A percentile compares a stretch with the other conserved stretches of the same genome.
phyloP scores from a whole-genome alignment of 768 basidiomycete genomes.

The Kwoniella shandongensis region DNA sequence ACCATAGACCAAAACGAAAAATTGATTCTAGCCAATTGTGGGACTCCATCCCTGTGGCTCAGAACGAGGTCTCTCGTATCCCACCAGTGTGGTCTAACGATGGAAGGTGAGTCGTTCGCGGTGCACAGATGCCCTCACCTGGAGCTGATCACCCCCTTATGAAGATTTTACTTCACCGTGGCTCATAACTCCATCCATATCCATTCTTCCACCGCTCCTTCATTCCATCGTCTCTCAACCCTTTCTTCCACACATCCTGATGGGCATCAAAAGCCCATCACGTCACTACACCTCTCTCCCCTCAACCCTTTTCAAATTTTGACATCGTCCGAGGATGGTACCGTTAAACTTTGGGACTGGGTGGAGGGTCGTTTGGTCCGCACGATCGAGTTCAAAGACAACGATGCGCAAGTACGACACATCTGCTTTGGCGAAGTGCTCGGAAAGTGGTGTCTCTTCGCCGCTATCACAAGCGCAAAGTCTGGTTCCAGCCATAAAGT shows the following conservation, averaged over 20 bases:
- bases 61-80: slow-evolving; percentile 36
- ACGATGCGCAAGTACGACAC: slow-evolving; percentile 55
- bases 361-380: slow-evolving; percentile 76
- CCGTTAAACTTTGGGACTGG: slow-evolving; percentile 88
- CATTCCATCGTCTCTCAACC: slow-evolving; percentile 77
- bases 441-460: slow-evolving; percentile 40
- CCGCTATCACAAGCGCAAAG: slow-evolving; percentile 22
- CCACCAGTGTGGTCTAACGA: slow-evolving; percentile 84
- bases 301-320: slow-evolving; percentile 86
- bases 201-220: slow-evolving; percentile 75
- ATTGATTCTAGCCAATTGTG: slow-evolving; percentile 15
- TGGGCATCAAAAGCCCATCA: slow-evolving; percentile 62
- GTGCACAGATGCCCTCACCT: slow-evolving; percentile 11
- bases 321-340: slow-evolving; percentile 79
- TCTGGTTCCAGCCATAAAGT: slow-evolving; percentile 11
- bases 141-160: slow-evolving; percentile 4
- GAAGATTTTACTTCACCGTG: slow-evolving; percentile 85
- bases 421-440: slow-evolving; percentile 40
- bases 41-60: slow-evolving; percentile 40
- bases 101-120: slow-evolving; percentile 64
- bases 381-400: slow-evolving; percentile 66
- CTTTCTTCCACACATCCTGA: slow-evolving; percentile 53
- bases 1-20: slow-evolving; percentile 10
- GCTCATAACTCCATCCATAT: slow-evolving; percentile 80
- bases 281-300: slow-evolving; percentile 74